Base-by-base conservation (phyloP, 83 land plant genomes). In the Diphasiastrum complanatum region DNA sequence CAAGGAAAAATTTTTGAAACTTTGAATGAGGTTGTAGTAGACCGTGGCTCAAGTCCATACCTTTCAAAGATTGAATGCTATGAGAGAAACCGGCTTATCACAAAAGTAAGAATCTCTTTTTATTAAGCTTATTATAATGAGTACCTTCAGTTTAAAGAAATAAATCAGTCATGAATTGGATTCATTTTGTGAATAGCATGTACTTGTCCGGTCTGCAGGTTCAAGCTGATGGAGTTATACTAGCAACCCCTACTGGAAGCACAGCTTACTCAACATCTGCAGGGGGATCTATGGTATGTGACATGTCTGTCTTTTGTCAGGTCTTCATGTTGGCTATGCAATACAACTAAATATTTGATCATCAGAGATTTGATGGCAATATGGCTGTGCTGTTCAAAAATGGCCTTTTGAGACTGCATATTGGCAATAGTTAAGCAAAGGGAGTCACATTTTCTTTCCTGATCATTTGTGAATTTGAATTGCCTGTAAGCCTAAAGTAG, bases 161-260 rank as follows among this genome's bases (percentile, higher is more conserved):
- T n/a, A n/a, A n/a, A n/a, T n/a, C n/a, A n/a, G n/a, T n/a, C n/a
- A n/a, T n/a, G n/a, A n/a, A n/a, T n/a, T n/a, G n/a, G n/a, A n/a
- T n/a, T n/a, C n/a, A n/a, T n/a, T n/a, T n/a, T n/a, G n/a, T n/a
- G n/a, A n/a, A n/a, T n/a, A n/a, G n/a, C n/a, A 41, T 18, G n/a
- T 18, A 1, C n/a, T 14, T 41, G 18, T 41, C 45, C n/a, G 18
- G 0, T 18, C n/a, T 36, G 18, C 76, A 91, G 97, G 97, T 95
- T 49, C 97, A 95, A 79, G 97, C 90, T 32, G 99, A 95, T 79
- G 99, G 99, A 36, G 90, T 95, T 11, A 83, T 95, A 25, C 82
- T 95, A 12, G 99, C 99, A 37, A 93, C 99, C 2, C 99, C 99
- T n/a, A 95, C 97, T 51, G 99, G 97, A 33, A 95, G 97, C 53